Conservation (phyloP, 2,329 filamentous ascomycete species). For the Curvularia verruculosa region DNA sequence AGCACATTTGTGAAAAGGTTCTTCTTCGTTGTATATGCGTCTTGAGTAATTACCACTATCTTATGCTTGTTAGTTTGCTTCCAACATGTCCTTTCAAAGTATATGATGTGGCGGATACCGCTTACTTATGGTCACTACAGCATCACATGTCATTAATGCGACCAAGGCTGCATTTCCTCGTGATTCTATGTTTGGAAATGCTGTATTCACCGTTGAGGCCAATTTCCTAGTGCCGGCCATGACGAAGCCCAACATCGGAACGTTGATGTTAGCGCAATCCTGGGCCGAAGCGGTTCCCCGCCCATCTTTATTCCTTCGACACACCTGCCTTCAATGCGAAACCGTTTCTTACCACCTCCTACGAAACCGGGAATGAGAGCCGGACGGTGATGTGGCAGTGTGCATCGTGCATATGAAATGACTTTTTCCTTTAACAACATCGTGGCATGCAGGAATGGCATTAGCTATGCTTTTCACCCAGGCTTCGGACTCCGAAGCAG, state of each 20-base stretch:
- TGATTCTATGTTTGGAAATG: neutral
- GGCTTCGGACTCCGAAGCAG: neutral
- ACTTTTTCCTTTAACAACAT: neutral
- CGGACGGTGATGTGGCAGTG: neutral
- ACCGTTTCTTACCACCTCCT: neutral
- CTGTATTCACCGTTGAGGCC: neutral
- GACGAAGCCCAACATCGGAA: neutral
- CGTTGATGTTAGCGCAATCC: neutral
- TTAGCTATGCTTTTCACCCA: neutral
- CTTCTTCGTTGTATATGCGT: neutral
- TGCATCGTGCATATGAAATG: neutral
- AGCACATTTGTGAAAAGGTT: neutral
- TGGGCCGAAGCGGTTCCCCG: slow-evolving; percentile 13
- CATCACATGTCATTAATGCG: neutral
- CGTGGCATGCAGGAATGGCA: neutral
- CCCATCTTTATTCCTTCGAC: slow-evolving; percentile 1
- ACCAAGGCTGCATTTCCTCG: neutral
- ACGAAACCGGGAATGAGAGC: neutral
- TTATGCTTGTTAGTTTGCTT: neutral
- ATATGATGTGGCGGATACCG: neutral
- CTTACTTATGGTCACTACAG: neutral
- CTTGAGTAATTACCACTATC: neutral
- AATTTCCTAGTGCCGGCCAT: neutral
- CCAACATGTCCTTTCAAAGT: neutral
- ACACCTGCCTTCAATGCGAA: slow-evolving; percentile 1